Base-by-base conservation (phyloP, 2,329 filamentous ascomycete species). In the Whalleya microplaca region DNA sequence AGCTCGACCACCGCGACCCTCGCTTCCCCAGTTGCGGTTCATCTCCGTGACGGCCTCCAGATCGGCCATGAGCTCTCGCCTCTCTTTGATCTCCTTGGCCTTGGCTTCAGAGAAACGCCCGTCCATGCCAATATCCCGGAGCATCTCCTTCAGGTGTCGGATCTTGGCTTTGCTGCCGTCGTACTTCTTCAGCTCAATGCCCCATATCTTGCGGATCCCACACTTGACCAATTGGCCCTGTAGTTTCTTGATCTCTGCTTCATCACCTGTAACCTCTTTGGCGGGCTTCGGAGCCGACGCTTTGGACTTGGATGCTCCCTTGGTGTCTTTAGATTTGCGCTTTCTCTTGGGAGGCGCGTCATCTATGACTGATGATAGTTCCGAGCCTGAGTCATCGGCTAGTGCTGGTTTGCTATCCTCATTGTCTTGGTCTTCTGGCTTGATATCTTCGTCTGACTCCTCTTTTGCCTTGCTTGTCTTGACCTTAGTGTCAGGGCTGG, bases 161-260 rank as follows among this genome's bases (percentile, higher is more conserved):
- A 97, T 91, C 78, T 96, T 97, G 48, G 85, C 91, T 58, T 86
- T 89, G 3, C 82, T 71, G 21, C 93, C 90, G 53, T 87, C 84
- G 1, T 84, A 92, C 52, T 86, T 79, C 71, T 91, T 91, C 23
- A 99, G 81, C 73, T 97, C 92, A 61, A 89, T 86, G 48, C 84
- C 84, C 94, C 95, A 99, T 59, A 97, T 84, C 71, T 97, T 98
- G 51, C 92, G 89, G 53, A 97, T 85, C 27, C 94, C 94, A 68
- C 94, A 99, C 74, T 97, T 96, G 45, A 88, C 76, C 6, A 99
- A 83, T 73, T 94, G 92, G 8, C 86, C 84, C 75, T 98, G 94
- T 2, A 98, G 80, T 47, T 87, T 89, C 73, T 96, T 98, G 70
- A 97, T 89, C 71, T 96, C 90, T 2, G 84, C 86, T 56, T 91